Evolutionary conservation across 2,329 filamentous ascomycete species (phyloP).

Genomic region (Clarireedia homoeocarpa): DNA sequence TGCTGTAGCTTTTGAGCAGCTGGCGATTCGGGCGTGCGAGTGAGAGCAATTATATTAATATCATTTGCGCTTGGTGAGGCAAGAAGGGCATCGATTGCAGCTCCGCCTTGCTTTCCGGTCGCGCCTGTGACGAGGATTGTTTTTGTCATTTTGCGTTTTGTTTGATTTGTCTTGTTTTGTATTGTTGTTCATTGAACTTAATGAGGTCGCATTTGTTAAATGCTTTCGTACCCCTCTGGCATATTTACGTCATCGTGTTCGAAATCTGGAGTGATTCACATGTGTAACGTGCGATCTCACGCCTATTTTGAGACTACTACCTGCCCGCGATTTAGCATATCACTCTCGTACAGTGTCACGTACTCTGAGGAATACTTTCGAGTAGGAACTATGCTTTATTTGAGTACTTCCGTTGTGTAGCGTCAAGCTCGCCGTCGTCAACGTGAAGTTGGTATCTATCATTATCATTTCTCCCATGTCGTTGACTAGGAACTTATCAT

Average conservation of each 20-base stretch:
- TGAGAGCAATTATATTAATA: constrained; percentile 50
- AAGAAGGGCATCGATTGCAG: constrained; percentile 37
- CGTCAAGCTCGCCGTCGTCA: too few species aligned
- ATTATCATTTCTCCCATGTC: too few species aligned
- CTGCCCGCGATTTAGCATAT: too few species aligned
- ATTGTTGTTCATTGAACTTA: background rate
- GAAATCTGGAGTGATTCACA: background rate
- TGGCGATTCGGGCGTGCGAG: constrained; percentile 42
- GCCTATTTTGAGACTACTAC: background rate
- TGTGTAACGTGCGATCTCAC: background rate
- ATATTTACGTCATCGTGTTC: background rate
- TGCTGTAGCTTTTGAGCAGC: constrained; percentile 40
- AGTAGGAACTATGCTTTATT: too few species aligned
- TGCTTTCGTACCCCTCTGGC: background rate
- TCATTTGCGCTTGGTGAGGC: constrained; percentile 14
- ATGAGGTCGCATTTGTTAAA: background rate
- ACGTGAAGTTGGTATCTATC: too few species aligned
- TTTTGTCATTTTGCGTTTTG: constrained; percentile 3
- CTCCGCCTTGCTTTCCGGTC: constrained; percentile 41
- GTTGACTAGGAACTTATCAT: too few species aligned
- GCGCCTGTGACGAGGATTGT: constrained; percentile 37
- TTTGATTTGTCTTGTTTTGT: background rate
- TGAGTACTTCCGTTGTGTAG: too few species aligned
- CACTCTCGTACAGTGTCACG: too few species aligned
- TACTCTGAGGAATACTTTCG: too few species aligned